A percentile compares a stretch with the other conserved stretches of the same genome.
Evolutionary conservation across 176 grass and related monocot species (phyloP).

Genomic region (Eragrostis curvula): DNA sequence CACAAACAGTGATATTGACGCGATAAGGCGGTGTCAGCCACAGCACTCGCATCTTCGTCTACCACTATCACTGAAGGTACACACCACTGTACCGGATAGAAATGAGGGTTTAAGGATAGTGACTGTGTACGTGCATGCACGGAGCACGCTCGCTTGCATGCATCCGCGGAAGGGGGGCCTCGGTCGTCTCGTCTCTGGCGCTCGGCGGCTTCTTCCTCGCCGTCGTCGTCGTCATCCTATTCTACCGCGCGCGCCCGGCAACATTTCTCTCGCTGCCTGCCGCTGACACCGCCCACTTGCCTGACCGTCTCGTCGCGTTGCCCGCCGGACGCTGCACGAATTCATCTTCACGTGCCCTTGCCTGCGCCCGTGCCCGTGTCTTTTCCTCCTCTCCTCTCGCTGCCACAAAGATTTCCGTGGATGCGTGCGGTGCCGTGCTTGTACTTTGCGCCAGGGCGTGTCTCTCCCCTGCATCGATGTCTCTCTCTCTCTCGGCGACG

Average conservation of each 20-base stretch:
- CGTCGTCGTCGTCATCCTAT: too few relatives aligned
- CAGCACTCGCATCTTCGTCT: too few relatives aligned
- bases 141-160: not conserved
- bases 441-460: constrained; percentile 5
- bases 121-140: constrained; percentile 17
- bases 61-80: not conserved
- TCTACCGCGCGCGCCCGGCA: too few relatives aligned
- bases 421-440: not conserved
- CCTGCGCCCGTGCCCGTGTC: constrained; percentile 8
- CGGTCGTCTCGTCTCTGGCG: not conserved
- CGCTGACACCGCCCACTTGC: constrained; percentile 44
- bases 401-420: not conserved
- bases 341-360: constrained; percentile 58
- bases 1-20: not conserved
- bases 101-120: constrained; percentile 38
- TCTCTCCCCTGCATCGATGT: not conserved
- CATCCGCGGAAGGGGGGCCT: not conserved
- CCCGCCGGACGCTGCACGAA: constrained; percentile 29
- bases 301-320: not conserved
- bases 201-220: constrained; percentile 11
- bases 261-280: too few relatives aligned
- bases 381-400: not conserved
- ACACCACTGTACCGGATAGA: not conserved
- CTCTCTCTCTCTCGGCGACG: too few relatives aligned
- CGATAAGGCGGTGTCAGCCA: constrained; percentile 25